Base-by-base conservation (phyloP, 2,329 filamentous ascomycete genomes). In the Fusarium gaditjirri region DNA sequence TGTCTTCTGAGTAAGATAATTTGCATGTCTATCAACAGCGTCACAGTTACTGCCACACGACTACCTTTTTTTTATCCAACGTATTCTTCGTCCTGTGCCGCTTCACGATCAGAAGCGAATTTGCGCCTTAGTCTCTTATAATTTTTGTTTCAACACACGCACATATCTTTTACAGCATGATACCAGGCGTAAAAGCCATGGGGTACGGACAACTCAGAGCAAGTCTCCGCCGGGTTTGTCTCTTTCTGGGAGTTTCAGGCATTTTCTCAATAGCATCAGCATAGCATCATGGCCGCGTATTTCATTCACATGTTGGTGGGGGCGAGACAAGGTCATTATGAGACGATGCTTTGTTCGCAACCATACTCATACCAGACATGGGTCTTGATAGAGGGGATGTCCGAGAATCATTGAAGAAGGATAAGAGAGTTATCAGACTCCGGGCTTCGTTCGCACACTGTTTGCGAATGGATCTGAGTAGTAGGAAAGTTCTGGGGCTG, bases 171-270 rank as follows among this genome's bases (percentile, higher is more conserved):
- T 73, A 56, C 43, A 72, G 53, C 62, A 76, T 76, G 70, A 76
- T 76, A 76, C 70, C 74, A 76, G 70, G 70, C 72, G 21, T 39
- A 61, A 39, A 61, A 54, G 65, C 62, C 72, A 74, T 61, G 54
- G 73, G 52, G 61, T 54, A 61, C 64, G 70, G 73, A 54, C 64
- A 54, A 43, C 53, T 47, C 46, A 19, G 23, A 64, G 35, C 27
- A 61, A 44, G 50, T 60, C 56, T 63, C 50, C 59, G 36, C 55
- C 49, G 54, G 54, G 55, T 70, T 72, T 61, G 41, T 44, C 47
- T 63, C 36, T 71, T 29, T 41, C 49, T 44, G 65, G 70, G 44
- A 70, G 65, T 67, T 61, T 25, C n/a, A 43, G 52, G 60, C 56
- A 72, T 64, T 39, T 54, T 44, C 56, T 63, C 38, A 46, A 60